Conservation (phyloP, 192 early-diverging fungal species). For the Coemansia sp. region DNA sequence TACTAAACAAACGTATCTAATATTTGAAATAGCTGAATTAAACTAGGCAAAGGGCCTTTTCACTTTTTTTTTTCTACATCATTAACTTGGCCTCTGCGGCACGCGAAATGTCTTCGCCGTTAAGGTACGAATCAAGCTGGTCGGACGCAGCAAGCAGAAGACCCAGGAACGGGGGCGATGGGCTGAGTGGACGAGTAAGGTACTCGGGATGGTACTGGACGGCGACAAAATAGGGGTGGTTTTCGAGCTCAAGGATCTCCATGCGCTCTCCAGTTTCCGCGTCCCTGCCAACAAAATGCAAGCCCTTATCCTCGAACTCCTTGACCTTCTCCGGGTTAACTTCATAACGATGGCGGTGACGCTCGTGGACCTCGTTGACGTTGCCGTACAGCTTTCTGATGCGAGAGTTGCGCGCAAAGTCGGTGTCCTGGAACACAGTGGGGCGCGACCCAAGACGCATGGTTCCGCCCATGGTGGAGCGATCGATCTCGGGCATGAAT, state of each 20-base stretch:
- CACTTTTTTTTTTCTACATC: slow-evolving; percentile 15
- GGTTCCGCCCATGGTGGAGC: slow-evolving; percentile 90
- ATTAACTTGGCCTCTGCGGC: slow-evolving; percentile 45
- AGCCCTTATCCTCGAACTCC: slow-evolving; percentile 74
- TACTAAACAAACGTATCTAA: not conserved
- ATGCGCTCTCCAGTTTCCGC: slow-evolving; percentile 91
- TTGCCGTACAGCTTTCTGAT: slow-evolving; percentile 69
- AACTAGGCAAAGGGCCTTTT: not conserved
- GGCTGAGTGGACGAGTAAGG: slow-evolving; percentile 89
- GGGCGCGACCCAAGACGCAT: slow-evolving; percentile 91
- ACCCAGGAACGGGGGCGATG: slow-evolving; percentile 90
- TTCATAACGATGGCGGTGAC: slow-evolving; percentile 98
- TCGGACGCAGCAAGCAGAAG: slow-evolving; percentile 85
- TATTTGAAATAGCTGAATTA: not conserved
- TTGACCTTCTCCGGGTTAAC: slow-evolving; percentile 86
- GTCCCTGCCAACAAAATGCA: slow-evolving; percentile 90
- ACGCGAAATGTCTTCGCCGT: slow-evolving; percentile 21
- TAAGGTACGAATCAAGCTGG: slow-evolving; percentile 59
- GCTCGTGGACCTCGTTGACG: slow-evolving; percentile 70
- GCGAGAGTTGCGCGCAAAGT: slow-evolving; percentile 56
- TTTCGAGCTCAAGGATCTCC: slow-evolving; percentile 90
- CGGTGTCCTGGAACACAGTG: slow-evolving; percentile 77
- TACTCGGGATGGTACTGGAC: slow-evolving; percentile 98
- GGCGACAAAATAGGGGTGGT: slow-evolving; percentile 94
- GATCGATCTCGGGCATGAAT: slow-evolving; percentile 97